phyloP scores from a whole-genome alignment of 2,329 filamentous ascomycete genomes.

The Colletotrichum godetiae region DNA sequence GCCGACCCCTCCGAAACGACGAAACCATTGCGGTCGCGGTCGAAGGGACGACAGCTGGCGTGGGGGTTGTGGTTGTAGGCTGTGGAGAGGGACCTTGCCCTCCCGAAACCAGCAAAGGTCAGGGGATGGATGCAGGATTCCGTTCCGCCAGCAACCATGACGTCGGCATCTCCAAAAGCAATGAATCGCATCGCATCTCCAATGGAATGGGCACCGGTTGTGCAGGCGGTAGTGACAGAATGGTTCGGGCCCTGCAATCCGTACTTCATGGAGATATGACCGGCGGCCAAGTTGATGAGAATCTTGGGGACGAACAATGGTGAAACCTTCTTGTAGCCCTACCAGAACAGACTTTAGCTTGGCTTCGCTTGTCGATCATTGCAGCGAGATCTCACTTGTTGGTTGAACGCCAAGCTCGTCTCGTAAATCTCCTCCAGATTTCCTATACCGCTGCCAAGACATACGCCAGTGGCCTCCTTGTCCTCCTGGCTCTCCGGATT shows the following conservation, averaged over 20 bases:
- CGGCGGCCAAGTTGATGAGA: conserved; percentile 93
- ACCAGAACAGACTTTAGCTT: conserved; percentile 32
- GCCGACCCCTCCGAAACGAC: conserved; percentile 94
- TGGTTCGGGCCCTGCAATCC: conserved; percentile 93
- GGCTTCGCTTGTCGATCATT: conserved; percentile 27
- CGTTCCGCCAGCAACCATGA: conserved; percentile 96
- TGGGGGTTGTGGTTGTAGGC: conserved; percentile 79
- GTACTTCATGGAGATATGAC: conserved; percentile 93
- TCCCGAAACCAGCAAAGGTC: conserved; percentile 89
- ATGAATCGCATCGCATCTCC: conserved; percentile 96
- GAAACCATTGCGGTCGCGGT: conserved; percentile 82
- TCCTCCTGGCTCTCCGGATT: conserved; percentile 69
- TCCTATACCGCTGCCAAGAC: conserved; percentile 94
- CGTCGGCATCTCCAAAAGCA: conserved; percentile 87
- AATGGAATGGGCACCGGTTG: conserved; percentile 93
- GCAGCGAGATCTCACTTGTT: conserved; percentile 66
- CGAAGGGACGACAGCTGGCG: conserved; percentile 87
- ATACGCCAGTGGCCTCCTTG: conserved; percentile 85
- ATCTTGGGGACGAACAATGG: conserved; percentile 93
- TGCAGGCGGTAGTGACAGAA: conserved; percentile 92
- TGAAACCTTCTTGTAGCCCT: conserved; percentile 94
- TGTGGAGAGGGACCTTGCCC: conserved; percentile 87
- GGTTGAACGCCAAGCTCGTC: conserved; percentile 81
- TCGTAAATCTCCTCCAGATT: conserved; percentile 92
- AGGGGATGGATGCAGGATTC: conserved; percentile 97